Conservation (phyloP, 2,329 filamentous ascomycete species). For the Uncinocarpus reesii region DNA sequence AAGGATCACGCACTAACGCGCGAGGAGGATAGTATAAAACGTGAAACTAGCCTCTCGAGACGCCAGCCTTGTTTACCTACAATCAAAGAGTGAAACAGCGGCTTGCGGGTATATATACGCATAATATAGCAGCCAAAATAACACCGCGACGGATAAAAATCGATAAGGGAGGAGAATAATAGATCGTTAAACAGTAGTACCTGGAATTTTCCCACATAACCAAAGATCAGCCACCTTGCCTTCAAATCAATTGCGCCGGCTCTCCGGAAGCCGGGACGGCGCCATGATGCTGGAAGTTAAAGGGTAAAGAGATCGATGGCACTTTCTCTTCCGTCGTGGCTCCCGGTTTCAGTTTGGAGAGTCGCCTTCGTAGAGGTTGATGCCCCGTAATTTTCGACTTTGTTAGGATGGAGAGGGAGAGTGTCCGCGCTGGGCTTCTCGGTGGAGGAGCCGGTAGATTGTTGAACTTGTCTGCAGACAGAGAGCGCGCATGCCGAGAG, state of each 20-base stretch:
- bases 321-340: not conserved
- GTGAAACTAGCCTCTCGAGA: too few species aligned
- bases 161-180: too few species aligned
- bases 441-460: conserved; percentile 3
- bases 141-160: too few species aligned
- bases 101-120: too few species aligned
- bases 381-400: not conserved
- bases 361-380: not conserved
- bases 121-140: too few species aligned
- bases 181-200: too few species aligned
- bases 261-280: not conserved
- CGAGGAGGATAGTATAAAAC: too few species aligned
- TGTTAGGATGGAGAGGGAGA: conserved; percentile 8
- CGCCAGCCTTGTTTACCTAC: too few species aligned
- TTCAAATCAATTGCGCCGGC: not conserved
- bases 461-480: conserved; percentile 1
- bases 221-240: too few species aligned
- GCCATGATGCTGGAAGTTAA: conserved; percentile 10
- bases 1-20: too few species aligned
- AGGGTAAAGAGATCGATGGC: conserved; percentile 3
- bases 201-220: too few species aligned
- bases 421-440: conserved; percentile 7
- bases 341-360: conserved; percentile 7
- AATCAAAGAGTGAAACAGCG: too few species aligned
- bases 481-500: not conserved